Conservation (phyloP, 225 moss, liverwort and hornwort genomes). For the Neckera pumila region DNA sequence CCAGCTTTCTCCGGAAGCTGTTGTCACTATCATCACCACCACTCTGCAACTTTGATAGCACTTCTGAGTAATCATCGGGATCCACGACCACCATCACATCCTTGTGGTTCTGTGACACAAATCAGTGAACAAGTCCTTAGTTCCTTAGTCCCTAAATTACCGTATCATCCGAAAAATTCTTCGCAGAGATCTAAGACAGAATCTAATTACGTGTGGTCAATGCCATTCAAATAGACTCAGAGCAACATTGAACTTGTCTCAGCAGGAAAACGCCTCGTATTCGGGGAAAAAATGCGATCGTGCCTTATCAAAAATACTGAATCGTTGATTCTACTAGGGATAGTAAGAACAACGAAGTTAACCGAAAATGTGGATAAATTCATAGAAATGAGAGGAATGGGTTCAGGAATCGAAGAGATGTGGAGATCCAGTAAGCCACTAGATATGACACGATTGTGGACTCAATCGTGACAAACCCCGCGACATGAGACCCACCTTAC, state of each 20-base stretch:
- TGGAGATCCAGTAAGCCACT: background rate
- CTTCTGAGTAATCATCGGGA: conserved; percentile 73
- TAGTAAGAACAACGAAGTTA: background rate
- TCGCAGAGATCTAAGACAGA: background rate
- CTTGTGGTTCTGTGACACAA: conserved; percentile 69
- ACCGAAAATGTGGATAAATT: background rate
- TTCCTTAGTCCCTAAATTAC: too few species aligned
- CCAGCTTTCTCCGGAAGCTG: conserved; percentile 61
- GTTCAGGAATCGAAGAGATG: background rate
- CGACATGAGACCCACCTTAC: conserved; percentile 32
- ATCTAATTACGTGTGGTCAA: background rate
- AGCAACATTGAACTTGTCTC: background rate
- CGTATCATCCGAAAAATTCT: background rate
- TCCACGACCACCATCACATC: conserved; percentile 96
- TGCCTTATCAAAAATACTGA: background rate
- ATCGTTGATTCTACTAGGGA: background rate
- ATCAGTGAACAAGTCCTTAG: background rate
- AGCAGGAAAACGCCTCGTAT: conserved; percentile 1
- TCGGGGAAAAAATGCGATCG: background rate
- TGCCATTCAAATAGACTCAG: background rate
- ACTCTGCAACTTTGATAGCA: conserved; percentile 54
- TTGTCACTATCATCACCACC: conserved; percentile 47
- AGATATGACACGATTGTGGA: background rate
- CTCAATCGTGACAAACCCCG: background rate
- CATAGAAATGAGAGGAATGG: background rate